Conservation (phyloP, 2,329 filamentous ascomycete genomes). For the Trichophyton equinum region DNA sequence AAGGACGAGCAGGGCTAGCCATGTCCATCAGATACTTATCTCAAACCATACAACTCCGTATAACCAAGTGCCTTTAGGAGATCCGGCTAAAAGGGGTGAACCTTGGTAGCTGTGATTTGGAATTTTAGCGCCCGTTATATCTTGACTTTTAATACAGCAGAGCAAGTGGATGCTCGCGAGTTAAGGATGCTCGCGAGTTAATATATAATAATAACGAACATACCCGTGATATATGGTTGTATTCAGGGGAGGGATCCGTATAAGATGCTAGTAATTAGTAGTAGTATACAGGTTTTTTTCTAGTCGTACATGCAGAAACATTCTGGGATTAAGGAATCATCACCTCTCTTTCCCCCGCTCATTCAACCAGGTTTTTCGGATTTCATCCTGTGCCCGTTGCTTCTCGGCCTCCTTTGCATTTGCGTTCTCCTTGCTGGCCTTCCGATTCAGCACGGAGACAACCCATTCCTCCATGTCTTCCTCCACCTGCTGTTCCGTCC, state of each 20-base stretch:
- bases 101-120: not conserved
- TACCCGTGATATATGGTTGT: not conserved
- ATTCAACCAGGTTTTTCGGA: slow-evolving; percentile 9
- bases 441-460: slow-evolving; percentile 36
- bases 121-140: not conserved
- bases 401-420: slow-evolving; percentile 18
- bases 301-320: not conserved
- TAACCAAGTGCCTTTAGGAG: no score
- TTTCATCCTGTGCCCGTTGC: slow-evolving; percentile 19
- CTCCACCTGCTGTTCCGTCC: slow-evolving; percentile 37
- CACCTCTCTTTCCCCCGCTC: slow-evolving; percentile 14
- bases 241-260: not conserved
- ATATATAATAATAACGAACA: not conserved
- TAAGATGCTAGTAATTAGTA: not conserved
- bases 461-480: slow-evolving; percentile 44
- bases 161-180: not conserved
- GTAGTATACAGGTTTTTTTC: not conserved
- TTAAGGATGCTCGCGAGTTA: not conserved
- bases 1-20: slow-evolving; percentile 9
- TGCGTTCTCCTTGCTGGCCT: slow-evolving; percentile 32
- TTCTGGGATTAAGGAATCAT: not conserved
- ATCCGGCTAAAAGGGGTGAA: no score
- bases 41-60: no score
- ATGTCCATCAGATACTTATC: not conserved
- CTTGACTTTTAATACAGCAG: not conserved